Evolutionary conservation across 2,329 filamentous ascomycete species (phyloP).

Genomic region (Colletotrichum sp.): DNA sequence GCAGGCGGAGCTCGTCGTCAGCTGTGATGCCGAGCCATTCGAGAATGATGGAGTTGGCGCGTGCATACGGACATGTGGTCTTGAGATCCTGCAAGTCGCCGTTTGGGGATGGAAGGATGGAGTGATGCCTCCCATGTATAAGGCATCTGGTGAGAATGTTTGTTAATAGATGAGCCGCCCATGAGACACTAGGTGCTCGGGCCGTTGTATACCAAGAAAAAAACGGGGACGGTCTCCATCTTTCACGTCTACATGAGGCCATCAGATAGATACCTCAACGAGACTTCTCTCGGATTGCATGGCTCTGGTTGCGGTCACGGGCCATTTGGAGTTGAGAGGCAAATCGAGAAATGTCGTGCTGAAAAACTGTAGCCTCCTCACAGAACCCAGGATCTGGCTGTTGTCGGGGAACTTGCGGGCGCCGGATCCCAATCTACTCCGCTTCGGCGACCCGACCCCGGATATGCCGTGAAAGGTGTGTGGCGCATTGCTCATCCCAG

Average conservation of each 20-base stretch:
- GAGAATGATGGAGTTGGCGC: neutral
- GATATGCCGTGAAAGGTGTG: neutral
- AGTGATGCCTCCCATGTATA: neutral
- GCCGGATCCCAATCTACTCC: neutral
- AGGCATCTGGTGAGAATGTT: neutral
- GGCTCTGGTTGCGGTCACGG: neutral
- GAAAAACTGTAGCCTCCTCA: neutral
- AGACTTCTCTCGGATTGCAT: neutral
- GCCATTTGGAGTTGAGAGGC: neutral
- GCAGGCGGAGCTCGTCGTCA: neutral
- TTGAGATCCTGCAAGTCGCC: neutral
- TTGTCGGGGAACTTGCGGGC: neutral
- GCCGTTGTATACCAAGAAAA: constrained; percentile 5
- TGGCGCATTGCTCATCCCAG: neutral
- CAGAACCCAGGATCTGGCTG: neutral
- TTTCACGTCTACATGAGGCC: neutral
- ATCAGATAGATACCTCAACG: neutral
- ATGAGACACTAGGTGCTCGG: neutral
- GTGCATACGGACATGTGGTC: neutral
- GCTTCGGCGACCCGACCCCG: neutral
- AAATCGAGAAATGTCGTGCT: neutral
- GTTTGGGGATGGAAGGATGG: neutral
- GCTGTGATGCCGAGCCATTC: neutral
- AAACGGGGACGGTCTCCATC: neutral
- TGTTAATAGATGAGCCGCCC: neutral